Base-by-base conservation (phyloP, 441 rosid genomes). In the Erysimum cheiri region DNA sequence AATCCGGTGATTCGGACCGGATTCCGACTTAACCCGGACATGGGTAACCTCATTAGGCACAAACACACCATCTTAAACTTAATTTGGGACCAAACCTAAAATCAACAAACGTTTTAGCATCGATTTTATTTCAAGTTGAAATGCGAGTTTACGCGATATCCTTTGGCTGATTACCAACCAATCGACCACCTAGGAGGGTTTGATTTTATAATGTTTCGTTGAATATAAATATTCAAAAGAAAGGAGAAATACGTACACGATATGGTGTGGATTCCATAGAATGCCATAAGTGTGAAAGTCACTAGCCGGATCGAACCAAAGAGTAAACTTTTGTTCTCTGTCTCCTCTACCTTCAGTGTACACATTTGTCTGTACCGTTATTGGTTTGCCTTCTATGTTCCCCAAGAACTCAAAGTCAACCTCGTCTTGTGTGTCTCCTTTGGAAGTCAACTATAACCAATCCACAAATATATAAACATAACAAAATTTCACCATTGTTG, bases 371-470 rank as follows among this genome's bases (percentile, higher is more conserved):
- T 46, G 50, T 43, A 46, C 17, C 8, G 24, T 46, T 46, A 46
- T 46, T 46, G 26, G 12, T 46, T 46, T 46, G 1, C 50, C 50
- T 46, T 46, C 24, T 46, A 46, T 9, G 26, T 46, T 46, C 12
- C 50, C 50, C 0, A 46, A 3, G 26, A 46, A 46, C 50, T 46
- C 50, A 46, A 46, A 15, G 50, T 46, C 50, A 46, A 46, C 50
- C 50, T 46, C 50, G 12, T 46, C 50, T 17, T 46, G 50, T 26
- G 26, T 46, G 26, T 46, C 11, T 15, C 50, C 50, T 46, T 46
- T 46, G 1, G 48, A 43, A 43, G 48, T 43, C 48, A 43, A 6
- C 48, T 14, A 43, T 43, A 43, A 43, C 19, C 19, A 46, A 17
- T 46, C 9, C 50, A 46, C 50, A 17, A n/a, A 5, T 43, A 43